A percentile compares a stretch with the other conserved stretches of the same genome.
Conservation (phyloP, 768 basidiomycete genomes). For the Russula abietina region DNA sequence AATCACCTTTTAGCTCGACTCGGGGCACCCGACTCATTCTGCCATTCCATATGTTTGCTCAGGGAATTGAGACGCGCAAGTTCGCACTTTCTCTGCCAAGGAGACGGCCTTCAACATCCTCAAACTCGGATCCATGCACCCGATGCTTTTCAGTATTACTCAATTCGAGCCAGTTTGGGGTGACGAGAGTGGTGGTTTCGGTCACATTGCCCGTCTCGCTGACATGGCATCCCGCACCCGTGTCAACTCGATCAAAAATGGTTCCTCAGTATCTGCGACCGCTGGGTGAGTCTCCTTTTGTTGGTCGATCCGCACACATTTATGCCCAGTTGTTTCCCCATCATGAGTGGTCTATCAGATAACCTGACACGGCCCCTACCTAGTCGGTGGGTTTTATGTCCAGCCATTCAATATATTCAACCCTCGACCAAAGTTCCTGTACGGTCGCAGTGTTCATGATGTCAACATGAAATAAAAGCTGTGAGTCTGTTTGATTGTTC, state of each 20-base stretch:
- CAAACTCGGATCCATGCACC: constrained; percentile 83
- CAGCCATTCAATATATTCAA: too few relatives aligned
- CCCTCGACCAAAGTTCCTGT: too few relatives aligned
- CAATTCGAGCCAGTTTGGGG: constrained; percentile 99
- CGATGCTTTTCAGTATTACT: constrained; percentile 96
- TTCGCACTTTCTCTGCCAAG: constrained; percentile 97
- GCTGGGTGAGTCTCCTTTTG: too few relatives aligned
- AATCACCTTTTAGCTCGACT: constrained; percentile 64
- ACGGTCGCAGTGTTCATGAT: too few relatives aligned
- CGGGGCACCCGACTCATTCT: constrained; percentile 97
- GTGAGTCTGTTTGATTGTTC: too few relatives aligned
- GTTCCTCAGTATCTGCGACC: too few relatives aligned
- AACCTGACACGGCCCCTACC: too few relatives aligned
- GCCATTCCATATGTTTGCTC: constrained; percentile 92
- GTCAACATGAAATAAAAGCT: too few relatives aligned
- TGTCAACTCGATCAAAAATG: constrained; percentile 69
- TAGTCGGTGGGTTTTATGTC: too few relatives aligned
- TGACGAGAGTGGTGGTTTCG: constrained; percentile 97
- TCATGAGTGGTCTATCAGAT: too few relatives aligned
- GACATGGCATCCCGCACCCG: constrained; percentile 89
- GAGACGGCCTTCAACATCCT: constrained; percentile 99
- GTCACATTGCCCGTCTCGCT: constrained; percentile 89
- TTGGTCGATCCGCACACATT: too few relatives aligned
- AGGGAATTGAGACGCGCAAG: constrained; percentile 86
- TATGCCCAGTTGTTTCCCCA: too few relatives aligned